phyloP scores from a whole-genome alignment of 257 asterid genomes.

The Plantago major region DNA sequence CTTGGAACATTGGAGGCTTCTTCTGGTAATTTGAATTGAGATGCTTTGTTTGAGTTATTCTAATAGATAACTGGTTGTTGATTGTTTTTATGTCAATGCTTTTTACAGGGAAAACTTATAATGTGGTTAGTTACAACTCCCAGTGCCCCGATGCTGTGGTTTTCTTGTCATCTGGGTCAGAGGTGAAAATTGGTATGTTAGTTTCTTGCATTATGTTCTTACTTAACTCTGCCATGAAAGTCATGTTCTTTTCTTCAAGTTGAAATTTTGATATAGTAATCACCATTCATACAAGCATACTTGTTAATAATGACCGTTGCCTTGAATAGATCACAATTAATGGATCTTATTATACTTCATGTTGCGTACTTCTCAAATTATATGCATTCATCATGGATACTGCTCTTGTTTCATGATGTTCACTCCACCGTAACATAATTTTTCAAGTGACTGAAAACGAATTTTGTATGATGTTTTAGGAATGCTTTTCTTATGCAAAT shows the following conservation, averaged over 20 bases:
- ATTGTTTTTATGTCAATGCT: slow-evolving; percentile 7
- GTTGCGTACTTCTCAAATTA: background rate
- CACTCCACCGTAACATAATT: too few species aligned
- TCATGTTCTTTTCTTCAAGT: background rate
- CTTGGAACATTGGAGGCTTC: slow-evolving; percentile 46
- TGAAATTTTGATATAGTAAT: too few species aligned
- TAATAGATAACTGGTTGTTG: background rate
- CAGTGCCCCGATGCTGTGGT: slow-evolving; percentile 48
- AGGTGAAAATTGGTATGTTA: slow-evolving; percentile 49
- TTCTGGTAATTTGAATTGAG: slow-evolving; percentile 39
- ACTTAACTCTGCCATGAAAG: too few species aligned
- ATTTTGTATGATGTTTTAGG: background rate
- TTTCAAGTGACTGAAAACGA: too few species aligned
- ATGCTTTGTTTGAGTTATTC: slow-evolving; percentile 2
- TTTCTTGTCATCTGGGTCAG: slow-evolving; percentile 45
- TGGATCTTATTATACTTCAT: background rate
- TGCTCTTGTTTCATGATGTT: too few species aligned
- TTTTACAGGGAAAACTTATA: slow-evolving; percentile 57
- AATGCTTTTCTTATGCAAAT: background rate
- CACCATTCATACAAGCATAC: too few species aligned
- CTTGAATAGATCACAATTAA: background rate
- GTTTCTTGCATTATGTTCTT: background rate
- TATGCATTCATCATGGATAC: too few species aligned
- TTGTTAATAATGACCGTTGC: background rate
- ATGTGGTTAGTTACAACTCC: slow-evolving; percentile 40